Evolutionary conservation across 768 basidiomycete species (phyloP).

Genomic region (Trametes gibbosa): DNA sequence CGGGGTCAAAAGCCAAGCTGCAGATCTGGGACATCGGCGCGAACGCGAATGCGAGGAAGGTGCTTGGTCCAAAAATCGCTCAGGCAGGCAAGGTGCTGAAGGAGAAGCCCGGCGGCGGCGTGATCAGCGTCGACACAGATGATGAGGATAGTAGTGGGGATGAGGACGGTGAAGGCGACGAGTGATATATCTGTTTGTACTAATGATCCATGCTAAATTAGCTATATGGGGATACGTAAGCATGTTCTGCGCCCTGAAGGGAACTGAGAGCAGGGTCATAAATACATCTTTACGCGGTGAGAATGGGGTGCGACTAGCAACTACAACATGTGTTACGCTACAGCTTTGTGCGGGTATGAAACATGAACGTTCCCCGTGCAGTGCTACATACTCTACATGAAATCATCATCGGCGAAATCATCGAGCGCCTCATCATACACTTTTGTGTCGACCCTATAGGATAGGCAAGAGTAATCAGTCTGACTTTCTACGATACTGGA

Average conservation of each 20-base stretch:
- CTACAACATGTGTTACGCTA: conserved; percentile 15
- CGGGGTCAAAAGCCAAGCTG: conserved; percentile 89
- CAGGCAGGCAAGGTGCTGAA: conserved; percentile 66
- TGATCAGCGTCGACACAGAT: conserved; percentile 67
- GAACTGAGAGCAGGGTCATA: not conserved
- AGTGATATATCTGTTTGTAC: not conserved
- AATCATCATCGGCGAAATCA: conserved; percentile 85
- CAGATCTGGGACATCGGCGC: conserved; percentile 95
- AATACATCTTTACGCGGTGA: conserved; percentile 1
- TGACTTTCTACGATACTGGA: not conserved
- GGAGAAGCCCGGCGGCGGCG: conserved; percentile 64
- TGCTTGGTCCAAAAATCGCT: conserved; percentile 74
- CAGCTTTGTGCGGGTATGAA: conserved; percentile 9
- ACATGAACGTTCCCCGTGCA: not conserved
- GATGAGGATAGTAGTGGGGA: conserved; percentile 64
- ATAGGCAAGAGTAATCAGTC: conserved; percentile 14
- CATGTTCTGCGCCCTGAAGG: not conserved
- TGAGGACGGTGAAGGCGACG: conserved; percentile 31
- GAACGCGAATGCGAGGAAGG: conserved; percentile 78
- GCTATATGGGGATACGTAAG: not conserved
- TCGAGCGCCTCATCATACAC: conserved; percentile 88
- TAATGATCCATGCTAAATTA: not conserved
- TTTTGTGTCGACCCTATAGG: conserved; percentile 67
- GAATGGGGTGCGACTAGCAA: not conserved
- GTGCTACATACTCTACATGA: conserved; percentile 69